Percentiles rank a stretch among this genome's conserved stretches.
These are phyloP conservation scores for Dimocarpus longan DNA, from an alignment of 345 rosid species.

Conservation along the genomic window DNA sequence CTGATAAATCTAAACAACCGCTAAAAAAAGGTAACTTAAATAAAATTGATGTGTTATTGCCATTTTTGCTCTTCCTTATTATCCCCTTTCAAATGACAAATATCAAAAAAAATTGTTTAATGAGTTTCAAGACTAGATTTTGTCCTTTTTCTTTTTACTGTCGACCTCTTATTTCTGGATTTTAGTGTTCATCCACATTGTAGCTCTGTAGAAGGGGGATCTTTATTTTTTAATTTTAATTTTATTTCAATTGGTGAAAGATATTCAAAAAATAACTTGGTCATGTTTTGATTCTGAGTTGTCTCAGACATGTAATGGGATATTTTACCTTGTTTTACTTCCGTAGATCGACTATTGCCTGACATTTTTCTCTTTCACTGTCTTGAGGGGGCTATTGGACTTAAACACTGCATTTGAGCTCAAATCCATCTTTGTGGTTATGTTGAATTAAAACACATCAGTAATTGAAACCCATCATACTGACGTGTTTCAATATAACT, in stretches of 20 bases:
- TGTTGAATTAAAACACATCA: too few species aligned
- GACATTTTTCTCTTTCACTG: neutral
- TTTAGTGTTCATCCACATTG: neutral
- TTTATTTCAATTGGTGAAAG: neutral
- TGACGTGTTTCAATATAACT: too few species aligned
- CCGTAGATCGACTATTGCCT: neutral
- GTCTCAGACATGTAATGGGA: too few species aligned
- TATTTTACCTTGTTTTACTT: too few species aligned
- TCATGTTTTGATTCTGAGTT: neutral
- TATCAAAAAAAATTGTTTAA: neutral
- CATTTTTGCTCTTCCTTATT: neutral
- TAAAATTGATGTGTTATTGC: neutral
- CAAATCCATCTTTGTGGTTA: too few species aligned
- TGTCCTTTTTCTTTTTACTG: neutral
- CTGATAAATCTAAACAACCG: slow-evolving; percentile 54
- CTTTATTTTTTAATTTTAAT: too few species aligned
- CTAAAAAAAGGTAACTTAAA: slow-evolving; percentile 68
- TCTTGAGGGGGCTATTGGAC: too few species aligned
- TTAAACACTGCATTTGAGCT: too few species aligned
- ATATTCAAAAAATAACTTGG: neutral
- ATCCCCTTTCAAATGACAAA: neutral
- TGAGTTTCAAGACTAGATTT: neutral
- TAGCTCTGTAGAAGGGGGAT: neutral
- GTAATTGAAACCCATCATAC: too few species aligned
- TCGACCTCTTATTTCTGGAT: neutral